Evolutionary conservation across 2,329 filamentous ascomycete species (phyloP).

Genomic region (Scortechinia acanthostroma): DNA sequence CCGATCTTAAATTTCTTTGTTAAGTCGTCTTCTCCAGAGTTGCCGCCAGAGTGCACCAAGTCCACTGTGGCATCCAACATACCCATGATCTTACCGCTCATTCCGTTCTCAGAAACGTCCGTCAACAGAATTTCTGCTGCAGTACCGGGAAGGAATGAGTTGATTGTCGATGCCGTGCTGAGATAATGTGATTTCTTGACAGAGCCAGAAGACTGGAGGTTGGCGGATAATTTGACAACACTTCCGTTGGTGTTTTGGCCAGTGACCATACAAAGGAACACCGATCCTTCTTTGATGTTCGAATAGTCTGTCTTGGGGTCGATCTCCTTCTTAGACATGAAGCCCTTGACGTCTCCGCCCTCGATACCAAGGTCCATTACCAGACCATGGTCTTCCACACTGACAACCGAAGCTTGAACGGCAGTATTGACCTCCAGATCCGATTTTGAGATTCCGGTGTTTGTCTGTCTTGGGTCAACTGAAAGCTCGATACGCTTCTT

Average conservation of each 20-base stretch:
- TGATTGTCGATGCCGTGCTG: constrained; percentile 75
- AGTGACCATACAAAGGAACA: constrained; percentile 76
- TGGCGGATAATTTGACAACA: constrained; percentile 77
- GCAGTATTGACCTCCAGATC: constrained; percentile 71
- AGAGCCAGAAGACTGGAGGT: constrained; percentile 63
- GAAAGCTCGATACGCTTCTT: constrained; percentile 84
- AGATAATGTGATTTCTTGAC: constrained; percentile 47
- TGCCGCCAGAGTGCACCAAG: constrained; percentile 77
- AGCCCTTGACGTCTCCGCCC: constrained; percentile 64
- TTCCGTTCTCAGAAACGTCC: constrained; percentile 66
- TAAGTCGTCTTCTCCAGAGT: constrained; percentile 57
- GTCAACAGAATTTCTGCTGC: constrained; percentile 78
- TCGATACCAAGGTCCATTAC: constrained; percentile 85
- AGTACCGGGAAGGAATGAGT: constrained; percentile 86
- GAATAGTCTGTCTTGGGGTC: constrained; percentile 49
- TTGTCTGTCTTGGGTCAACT: constrained; percentile 71
- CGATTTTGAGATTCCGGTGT: constrained; percentile 65
- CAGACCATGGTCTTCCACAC: constrained; percentile 91
- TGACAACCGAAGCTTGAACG: constrained; percentile 79
- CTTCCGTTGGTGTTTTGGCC: constrained; percentile 72
- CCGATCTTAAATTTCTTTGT: constrained; percentile 76
- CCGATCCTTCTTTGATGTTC: constrained; percentile 72
- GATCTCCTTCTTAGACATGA: constrained; percentile 78
- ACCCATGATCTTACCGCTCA: constrained; percentile 86
- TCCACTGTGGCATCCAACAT: constrained; percentile 87